phyloP scores from a whole-genome alignment of 2,329 filamentous ascomycete species.

The Polytolypa hystricis region DNA sequence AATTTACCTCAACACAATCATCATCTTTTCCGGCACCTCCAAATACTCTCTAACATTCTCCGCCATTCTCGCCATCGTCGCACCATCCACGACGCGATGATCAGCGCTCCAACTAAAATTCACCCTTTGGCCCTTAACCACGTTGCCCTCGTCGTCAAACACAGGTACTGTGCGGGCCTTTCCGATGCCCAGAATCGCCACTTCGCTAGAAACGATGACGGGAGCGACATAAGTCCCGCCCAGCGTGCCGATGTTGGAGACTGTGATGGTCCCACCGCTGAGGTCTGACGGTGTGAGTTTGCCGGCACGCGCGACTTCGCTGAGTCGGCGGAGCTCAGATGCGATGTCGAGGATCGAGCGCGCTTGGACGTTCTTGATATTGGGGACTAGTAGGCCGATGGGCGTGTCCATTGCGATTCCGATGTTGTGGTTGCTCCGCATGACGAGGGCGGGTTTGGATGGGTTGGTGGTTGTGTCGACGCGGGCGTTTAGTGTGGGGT shows the following conservation, averaged over 20 bases:
- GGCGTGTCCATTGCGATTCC: conserved; percentile 94
- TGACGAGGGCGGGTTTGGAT: conserved; percentile 61
- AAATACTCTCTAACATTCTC: conserved; percentile 67
- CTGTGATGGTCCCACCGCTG: conserved; percentile 78
- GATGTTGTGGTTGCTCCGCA: conserved; percentile 83
- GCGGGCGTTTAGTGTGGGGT: conserved; percentile 77
- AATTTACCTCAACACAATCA: conserved; percentile 66
- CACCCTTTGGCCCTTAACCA: conserved; percentile 68
- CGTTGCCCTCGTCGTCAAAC: conserved; percentile 48
- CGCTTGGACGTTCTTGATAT: conserved; percentile 70
- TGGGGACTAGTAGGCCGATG: conserved; percentile 76
- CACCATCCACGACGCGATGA: conserved; percentile 87
- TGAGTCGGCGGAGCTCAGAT: conserved; percentile 61
- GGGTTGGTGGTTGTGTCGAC: conserved; percentile 53
- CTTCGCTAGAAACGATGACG: conserved; percentile 80
- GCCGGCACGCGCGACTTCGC: conserved; percentile 59
- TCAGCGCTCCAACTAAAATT: conserved; percentile 97
- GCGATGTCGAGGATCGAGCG: conserved; percentile 71
- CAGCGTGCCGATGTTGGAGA: conserved; percentile 93
- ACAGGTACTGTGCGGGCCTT: conserved; percentile 69
- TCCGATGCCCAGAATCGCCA: conserved; percentile 84
- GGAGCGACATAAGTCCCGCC: conserved; percentile 87
- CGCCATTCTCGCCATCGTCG: conserved; percentile 84
- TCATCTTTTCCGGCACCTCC: conserved; percentile 78
- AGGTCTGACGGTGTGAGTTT: conserved; percentile 67